These are phyloP conservation scores for Haberlea rhodopensis DNA, from an alignment of 257 asterid genomes.

Conservation along the genomic window DNA sequence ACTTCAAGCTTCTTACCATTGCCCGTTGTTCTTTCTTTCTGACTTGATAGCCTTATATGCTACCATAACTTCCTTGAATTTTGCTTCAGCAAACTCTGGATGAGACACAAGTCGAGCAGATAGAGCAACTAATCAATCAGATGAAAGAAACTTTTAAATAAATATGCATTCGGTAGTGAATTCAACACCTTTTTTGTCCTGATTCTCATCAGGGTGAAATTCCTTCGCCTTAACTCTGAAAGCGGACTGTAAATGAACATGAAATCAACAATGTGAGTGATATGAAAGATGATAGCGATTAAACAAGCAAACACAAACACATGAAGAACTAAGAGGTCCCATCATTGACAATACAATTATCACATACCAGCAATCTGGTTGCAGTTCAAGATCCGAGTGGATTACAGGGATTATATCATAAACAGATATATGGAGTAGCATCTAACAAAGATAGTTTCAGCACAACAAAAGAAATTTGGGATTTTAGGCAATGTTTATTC, in stretches of 20 bases:
- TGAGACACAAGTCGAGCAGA: constrained; percentile 11
- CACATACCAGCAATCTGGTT: background rate
- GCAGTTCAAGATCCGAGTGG: background rate
- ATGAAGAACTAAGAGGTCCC: constrained; percentile 1
- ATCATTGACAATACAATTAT: background rate
- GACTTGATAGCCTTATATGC: constrained; percentile 49
- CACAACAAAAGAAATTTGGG: background rate
- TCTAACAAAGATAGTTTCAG: background rate
- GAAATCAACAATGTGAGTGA: constrained; percentile 6
- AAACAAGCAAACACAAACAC: constrained; percentile 1
- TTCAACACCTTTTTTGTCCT: constrained; percentile 63
- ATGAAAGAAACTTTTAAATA: constrained; percentile 5
- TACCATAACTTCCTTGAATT: constrained; percentile 73
- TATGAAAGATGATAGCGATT: background rate
- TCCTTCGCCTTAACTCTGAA: constrained; percentile 81
- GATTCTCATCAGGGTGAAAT: constrained; percentile 95
- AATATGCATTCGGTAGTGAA: constrained; percentile 1
- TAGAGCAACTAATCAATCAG: constrained; percentile 21
- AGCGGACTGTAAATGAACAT: constrained; percentile 91
- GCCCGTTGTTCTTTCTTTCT: constrained; percentile 56
- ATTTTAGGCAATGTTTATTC: background rate
- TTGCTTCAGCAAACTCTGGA: constrained; percentile 76
- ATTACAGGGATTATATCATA: background rate
- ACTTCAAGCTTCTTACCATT: constrained; percentile 8
- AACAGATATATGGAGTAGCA: background rate